Base-by-base conservation (phyloP, 2,329 filamentous ascomycete genomes). In the Apiospora pterosperma region DNA sequence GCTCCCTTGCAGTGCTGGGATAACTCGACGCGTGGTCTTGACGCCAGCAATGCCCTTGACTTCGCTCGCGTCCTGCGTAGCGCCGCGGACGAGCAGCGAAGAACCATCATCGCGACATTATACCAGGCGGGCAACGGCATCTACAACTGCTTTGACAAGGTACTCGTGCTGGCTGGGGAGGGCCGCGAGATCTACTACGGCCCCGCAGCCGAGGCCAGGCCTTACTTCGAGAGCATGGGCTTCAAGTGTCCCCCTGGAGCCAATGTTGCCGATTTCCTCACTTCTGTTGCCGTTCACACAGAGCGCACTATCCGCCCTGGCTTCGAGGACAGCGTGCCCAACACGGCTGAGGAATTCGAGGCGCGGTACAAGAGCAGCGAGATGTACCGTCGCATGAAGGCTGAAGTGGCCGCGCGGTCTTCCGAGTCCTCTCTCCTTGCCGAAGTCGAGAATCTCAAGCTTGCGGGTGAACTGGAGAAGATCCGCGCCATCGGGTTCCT, bases 41-140 rank as follows among this genome's bases (percentile, higher is more conserved):
- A 93, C 72, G 88, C 90, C 1, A 90, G 86, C 21, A 92, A 90
- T 0, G 91, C 90, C 0, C 80, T 92, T 2, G 90, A 93, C 67
- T 93, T 92, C 65, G 88, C 88, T 10, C 86, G 85, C 61, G 84
- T 84, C 0, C 79, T 89, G 2, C 83, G 87, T 3, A 83, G 85
- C 69, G 89, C 92, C 84, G 91, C 90, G 19, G 86, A 91, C 66
- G 81, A 89, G 68, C 85, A 83, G 67, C 83, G 88, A 65, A 83
- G 85, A n/a, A 90, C 89, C 0, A 89, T 88, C 0, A 81, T 91
- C 19, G 89, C 91, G 1, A 92, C 90, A 0, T 80, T 92, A 0
- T 92, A 92, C 74, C 88, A 91, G 72, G 88, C 89, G 0, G 85
- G 87, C 5, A 88, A 91, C 64, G 85, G 82, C 3, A 85, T 91